phyloP scores from a whole-genome alignment of 2,329 filamentous ascomycete genomes.

The Trichoderma brevicompactum region DNA sequence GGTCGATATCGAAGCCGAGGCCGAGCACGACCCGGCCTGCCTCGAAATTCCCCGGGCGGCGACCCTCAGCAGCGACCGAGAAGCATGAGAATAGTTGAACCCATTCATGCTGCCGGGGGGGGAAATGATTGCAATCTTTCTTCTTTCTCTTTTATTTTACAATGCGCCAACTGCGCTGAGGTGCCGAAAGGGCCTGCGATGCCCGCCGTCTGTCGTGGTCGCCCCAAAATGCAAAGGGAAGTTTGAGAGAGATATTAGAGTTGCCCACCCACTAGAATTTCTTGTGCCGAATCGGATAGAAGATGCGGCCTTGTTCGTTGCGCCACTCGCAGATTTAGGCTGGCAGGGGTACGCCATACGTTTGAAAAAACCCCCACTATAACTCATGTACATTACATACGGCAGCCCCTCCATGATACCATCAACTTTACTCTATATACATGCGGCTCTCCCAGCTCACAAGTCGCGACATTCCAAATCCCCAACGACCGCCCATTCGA shows the following conservation, averaged over 20 bases:
- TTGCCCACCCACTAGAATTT: conserved; percentile 12
- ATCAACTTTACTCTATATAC: neutral
- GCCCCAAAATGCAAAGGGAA: neutral
- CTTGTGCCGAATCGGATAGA: conserved; percentile 19
- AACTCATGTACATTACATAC: neutral
- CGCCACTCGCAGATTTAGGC: conserved; percentile 26
- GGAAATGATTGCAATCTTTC: neutral
- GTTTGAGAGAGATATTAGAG: conserved; percentile 6
- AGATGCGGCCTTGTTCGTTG: conserved; percentile 4
- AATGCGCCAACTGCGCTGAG: conserved; percentile 28
- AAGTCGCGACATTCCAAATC: neutral
- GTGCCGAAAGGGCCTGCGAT: conserved; percentile 18
- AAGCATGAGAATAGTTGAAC: conserved; percentile 38
- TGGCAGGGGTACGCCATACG: conserved; percentile 25
- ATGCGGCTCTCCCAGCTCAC: neutral
- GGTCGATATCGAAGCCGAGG: conserved; percentile 26
- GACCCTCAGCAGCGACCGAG: conserved; percentile 39
- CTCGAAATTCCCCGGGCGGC: conserved; percentile 35
- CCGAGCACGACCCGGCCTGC: conserved; percentile 9
- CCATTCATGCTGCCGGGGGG: conserved; percentile 36
- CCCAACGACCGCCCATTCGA: neutral
- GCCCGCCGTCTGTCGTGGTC: neutral
- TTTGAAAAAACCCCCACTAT: neutral
- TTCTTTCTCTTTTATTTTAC: neutral
- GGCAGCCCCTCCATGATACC: conserved; percentile 25